Percentiles rank a stretch among this genome's conserved stretches.
Conservation (phyloP, 441 rosid genomes). For the Gossypium gossypioides region DNA sequence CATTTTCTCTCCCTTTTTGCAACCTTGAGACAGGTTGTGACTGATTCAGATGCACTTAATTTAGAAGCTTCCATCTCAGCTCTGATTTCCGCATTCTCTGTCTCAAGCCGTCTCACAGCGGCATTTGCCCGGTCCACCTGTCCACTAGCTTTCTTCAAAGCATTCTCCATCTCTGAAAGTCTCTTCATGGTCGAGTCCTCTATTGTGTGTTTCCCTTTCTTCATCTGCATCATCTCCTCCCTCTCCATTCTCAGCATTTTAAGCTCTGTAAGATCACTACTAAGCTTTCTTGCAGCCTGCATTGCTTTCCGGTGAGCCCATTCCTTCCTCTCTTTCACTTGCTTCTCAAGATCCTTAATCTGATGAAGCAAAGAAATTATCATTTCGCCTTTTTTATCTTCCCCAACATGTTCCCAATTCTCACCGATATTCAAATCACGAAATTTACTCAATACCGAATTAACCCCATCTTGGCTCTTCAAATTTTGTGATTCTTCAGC, state of each 20-base stretch:
- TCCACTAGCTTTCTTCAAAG: constrained; percentile 66
- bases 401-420: constrained; percentile 42
- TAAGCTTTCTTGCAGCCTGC: constrained; percentile 88
- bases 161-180: constrained; percentile 73
- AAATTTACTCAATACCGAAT: constrained; percentile 53
- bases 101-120: constrained; percentile 63
- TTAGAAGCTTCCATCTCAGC: constrained; percentile 92
- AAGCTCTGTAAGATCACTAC: constrained; percentile 72
- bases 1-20: constrained; percentile 76
- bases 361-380: constrained; percentile 49
- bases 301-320: constrained; percentile 96
- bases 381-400: constrained; percentile 66
- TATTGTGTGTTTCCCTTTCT: constrained; percentile 70
- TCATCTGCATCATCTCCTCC: constrained; percentile 67
- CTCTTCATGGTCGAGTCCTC: constrained; percentile 73
- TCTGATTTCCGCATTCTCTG: constrained; percentile 82
- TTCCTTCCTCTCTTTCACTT: constrained; percentile 71
- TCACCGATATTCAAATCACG: constrained; percentile 69
- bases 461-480: constrained; percentile 46
- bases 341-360: constrained; percentile 66
- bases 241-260: constrained; percentile 70
- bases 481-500: constrained; percentile 33
- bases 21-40: constrained; percentile 57
- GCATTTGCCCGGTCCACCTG: constrained; percentile 71
- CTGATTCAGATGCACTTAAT: constrained; percentile 82